phyloP scores from a whole-genome alignment of 2,329 filamentous ascomycete genomes.

The Trichophyton rubrum region DNA sequence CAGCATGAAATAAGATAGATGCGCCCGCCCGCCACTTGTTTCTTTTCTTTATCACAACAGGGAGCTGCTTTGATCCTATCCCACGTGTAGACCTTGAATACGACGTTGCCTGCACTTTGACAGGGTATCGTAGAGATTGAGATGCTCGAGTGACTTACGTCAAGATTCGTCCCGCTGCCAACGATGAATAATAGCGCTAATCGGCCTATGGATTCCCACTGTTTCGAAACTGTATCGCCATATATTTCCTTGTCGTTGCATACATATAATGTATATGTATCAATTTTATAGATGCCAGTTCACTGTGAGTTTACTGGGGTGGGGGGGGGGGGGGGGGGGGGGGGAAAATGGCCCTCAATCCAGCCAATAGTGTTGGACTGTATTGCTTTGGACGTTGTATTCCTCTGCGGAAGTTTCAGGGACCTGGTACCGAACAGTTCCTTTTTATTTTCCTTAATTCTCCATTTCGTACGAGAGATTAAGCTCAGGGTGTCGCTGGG shows the following conservation, averaged over 20 bases:
- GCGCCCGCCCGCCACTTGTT: neutral
- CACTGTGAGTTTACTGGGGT: neutral
- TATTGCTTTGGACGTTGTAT: neutral
- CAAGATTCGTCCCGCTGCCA: neutral
- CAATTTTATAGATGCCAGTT: neutral
- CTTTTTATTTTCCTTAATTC: neutral
- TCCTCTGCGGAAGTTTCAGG: neutral
- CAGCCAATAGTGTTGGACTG: neutral
- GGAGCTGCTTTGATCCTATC: slow-evolving; percentile 1
- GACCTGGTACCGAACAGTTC: neutral
- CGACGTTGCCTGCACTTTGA: neutral
- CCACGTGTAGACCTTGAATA: slow-evolving; percentile 4
- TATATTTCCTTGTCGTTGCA: neutral
- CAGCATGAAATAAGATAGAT: neutral
- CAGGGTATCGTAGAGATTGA: neutral
- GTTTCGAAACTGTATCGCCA: neutral
- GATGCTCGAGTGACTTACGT: neutral
- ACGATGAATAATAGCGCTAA: neutral
- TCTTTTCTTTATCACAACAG: neutral
- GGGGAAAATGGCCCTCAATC: neutral
- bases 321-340: neutral
- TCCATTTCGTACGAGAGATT: slow-evolving; percentile 2
- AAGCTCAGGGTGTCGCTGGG: neutral
- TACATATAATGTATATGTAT: neutral
- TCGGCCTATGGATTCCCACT: neutral